Percentiles rank a stretch among this genome's conserved stretches.
These are phyloP conservation scores for Diutina neorugosa DNA, from an alignment of 1,139 yeast species.

Conservation along the genomic window DNA sequence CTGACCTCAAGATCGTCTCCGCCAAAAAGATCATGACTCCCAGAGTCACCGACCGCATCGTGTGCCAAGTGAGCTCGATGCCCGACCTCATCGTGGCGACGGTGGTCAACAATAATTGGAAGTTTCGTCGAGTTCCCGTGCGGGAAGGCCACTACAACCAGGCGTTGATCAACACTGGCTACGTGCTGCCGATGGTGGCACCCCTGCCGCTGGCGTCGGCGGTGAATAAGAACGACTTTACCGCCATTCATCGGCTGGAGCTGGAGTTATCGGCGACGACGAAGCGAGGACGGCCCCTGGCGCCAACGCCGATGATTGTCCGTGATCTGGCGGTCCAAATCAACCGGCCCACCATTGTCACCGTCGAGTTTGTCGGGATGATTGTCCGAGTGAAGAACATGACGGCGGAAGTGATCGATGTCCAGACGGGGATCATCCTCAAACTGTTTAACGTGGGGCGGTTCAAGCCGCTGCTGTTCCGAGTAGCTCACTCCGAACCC, in stretches of 20 bases:
- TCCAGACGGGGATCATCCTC: conserved; percentile 61
- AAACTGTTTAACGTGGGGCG: conserved; percentile 47
- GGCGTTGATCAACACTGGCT: conserved; percentile 10
- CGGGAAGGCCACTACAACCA: conserved; percentile 38
- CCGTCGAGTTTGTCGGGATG: conserved; percentile 63
- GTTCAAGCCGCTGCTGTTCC: conserved; percentile 47
- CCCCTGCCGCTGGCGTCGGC: not conserved
- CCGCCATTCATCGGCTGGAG: not conserved
- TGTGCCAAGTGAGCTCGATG: conserved; percentile 35
- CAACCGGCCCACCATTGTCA: conserved; percentile 15
- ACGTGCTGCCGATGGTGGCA: not conserved
- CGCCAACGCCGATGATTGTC: not conserved
- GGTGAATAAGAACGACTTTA: not conserved
- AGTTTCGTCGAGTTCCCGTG: conserved; percentile 35
- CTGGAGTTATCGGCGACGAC: not conserved
- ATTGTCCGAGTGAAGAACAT: conserved; percentile 42
- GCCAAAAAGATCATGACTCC: conserved; percentile 55
- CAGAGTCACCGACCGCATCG: conserved; percentile 60
- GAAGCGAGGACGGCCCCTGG: too few relatives aligned
- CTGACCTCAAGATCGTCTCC: conserved; percentile 25
- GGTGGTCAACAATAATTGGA: conserved; percentile 57
- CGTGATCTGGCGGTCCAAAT: not conserved
- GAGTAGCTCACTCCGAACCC: conserved; percentile 72
- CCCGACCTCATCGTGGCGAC: conserved; percentile 51
- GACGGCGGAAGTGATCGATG: conserved; percentile 58